Conservation (phyloP, 371 early-diverging fungal species). For the Rhizomucor pusillus region DNA sequence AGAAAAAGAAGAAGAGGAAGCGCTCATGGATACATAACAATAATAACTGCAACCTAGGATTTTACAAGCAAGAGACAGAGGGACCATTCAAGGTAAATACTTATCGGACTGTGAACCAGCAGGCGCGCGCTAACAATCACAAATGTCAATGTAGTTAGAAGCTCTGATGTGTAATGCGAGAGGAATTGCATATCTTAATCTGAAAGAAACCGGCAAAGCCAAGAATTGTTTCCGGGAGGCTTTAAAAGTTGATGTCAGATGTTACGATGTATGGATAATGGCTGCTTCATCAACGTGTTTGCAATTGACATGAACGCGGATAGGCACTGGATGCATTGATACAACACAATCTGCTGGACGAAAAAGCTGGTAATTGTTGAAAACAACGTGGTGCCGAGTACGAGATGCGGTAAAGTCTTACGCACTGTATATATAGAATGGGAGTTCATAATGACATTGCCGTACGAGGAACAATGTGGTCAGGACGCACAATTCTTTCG, state of each 20-base stretch:
- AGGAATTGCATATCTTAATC: conserved; percentile 57
- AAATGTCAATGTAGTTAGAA: conserved; percentile 42
- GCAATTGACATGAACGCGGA: conserved; percentile 2
- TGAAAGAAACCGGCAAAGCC: conserved; percentile 51
- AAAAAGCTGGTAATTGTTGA: conserved; percentile 51
- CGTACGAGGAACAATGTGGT: conserved; percentile 55
- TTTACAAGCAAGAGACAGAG: background rate
- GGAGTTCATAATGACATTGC: conserved; percentile 53
- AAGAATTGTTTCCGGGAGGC: conserved; percentile 67
- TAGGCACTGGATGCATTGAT: conserved; percentile 64
- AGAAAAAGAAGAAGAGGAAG: no score
- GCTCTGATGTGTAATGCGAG: conserved; percentile 65
- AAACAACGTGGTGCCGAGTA: no score
- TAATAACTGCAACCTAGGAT: no score
- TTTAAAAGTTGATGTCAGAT: conserved; percentile 62
- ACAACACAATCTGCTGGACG: conserved; percentile 58
- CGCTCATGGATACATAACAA: no score
- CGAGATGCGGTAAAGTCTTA: no score
- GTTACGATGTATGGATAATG: conserved; percentile 50
- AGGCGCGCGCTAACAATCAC: background rate
- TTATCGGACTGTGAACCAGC: background rate
- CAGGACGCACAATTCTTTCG: conserved; percentile 59
- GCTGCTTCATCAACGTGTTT: background rate
- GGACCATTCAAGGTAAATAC: conserved; percentile 6
- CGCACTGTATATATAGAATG: conserved; percentile 38